phyloP scores from a whole-genome alignment of 208 protist genomes.

The Crithidia thermophila region DNA sequence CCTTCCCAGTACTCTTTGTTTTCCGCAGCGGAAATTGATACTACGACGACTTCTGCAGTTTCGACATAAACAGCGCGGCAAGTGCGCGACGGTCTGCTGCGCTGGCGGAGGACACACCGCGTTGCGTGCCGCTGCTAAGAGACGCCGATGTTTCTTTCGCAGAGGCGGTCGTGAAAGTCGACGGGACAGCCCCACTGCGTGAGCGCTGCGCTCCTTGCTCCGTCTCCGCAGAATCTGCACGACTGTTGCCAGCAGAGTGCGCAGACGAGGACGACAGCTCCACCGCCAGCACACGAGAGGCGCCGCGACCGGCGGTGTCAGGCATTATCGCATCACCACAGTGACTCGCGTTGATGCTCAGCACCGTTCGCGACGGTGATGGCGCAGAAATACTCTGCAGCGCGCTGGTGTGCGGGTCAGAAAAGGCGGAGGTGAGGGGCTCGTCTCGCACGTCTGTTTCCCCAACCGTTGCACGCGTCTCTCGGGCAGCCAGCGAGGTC shows the following conservation, averaged over 20 bases:
- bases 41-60: constrained; percentile 16
- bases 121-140: background rate
- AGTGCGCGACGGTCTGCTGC: constrained; percentile 15
- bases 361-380: background rate
- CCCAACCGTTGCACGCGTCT: background rate
- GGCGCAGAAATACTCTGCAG: constrained; percentile 1
- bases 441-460: too few relatives aligned
- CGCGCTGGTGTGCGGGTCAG: background rate
- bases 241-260: too few relatives aligned
- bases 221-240: too few relatives aligned
- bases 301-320: background rate
- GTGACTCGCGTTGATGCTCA: background rate
- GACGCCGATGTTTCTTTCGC: too few relatives aligned
- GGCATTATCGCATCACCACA: background rate
- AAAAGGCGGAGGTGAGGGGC: constrained; percentile 11
- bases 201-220: constrained; percentile 4
- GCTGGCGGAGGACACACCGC: background rate
- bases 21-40: too few relatives aligned
- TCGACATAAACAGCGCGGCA: constrained; percentile 36
- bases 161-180: too few relatives aligned
- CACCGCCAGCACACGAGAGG: constrained; percentile 18
- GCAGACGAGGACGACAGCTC: constrained; percentile 30
- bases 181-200: too few relatives aligned
- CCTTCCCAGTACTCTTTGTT: too few relatives aligned
- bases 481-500: background rate